Conservation (phyloP, 78 protist species). For the Bodo saltans region DNA sequence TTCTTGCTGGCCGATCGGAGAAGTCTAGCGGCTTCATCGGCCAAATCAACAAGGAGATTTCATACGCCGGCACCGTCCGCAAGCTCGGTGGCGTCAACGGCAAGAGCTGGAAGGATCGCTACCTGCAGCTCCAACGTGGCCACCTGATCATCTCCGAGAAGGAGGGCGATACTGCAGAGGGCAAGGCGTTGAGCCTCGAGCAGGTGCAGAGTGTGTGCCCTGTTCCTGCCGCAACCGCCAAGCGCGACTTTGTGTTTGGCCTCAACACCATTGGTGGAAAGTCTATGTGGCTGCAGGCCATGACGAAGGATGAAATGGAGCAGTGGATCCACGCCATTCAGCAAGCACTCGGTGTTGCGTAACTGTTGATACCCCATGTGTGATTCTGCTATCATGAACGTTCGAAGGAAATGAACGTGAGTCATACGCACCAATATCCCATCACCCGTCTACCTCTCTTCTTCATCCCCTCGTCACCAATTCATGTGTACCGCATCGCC, state of each 20-base stretch:
- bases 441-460: background rate
- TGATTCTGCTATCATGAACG: background rate
- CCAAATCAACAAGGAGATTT: background rate
- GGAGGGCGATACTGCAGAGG: background rate
- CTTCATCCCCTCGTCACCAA: background rate
- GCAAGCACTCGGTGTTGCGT: background rate
- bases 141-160: slow-evolving; percentile 11
- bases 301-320: background rate
- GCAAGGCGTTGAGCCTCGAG: slow-evolving; percentile 12
- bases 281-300: slow-evolving; percentile 26
- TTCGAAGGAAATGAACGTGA: background rate
- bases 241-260: background rate
- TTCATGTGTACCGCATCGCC: background rate
- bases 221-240: background rate
- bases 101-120: slow-evolving; percentile 17
- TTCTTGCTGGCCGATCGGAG: background rate
- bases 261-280: background rate
- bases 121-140: background rate
- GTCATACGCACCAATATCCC: background rate
- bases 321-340: background rate
- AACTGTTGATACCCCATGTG: background rate
- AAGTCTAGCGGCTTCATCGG: background rate
- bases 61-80: background rate
- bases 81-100: slow-evolving; percentile 15
- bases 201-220: slow-evolving; percentile 17